Base-by-base conservation (phyloP, 2,329 filamentous ascomycete genomes). In the Fusarium kyushuense region DNA sequence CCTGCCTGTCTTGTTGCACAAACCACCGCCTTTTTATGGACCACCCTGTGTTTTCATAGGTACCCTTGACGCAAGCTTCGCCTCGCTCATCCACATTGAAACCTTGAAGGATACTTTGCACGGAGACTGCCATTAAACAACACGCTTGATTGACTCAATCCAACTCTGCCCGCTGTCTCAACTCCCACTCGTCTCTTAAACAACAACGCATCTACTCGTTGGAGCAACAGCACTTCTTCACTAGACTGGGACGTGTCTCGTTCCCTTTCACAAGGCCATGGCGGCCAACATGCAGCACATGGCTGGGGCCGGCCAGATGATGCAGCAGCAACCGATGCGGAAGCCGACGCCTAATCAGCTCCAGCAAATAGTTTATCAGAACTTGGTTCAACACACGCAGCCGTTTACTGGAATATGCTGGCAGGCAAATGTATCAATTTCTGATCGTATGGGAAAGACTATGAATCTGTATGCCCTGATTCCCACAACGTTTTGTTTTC, bases 221-320 rank as follows among this genome's bases (percentile, higher is more conserved):
- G 23, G 45, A 70, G 41, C 54, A 35, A 57, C 49, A 25, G 29
- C 48, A 55, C 42, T 45, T 56, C 16, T 47, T 59, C 32, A 16
- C 41, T 54, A 67, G 53, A 60, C 53, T 70, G 72, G 73, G 61
- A 65, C 58, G 65, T 61, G 71, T 58, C 42, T 63, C 54, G 29
- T 63, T 54, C 60, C 59, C 42, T 58, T 52, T 43, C 58, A 58
- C 65, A 83, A 83, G 81, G 84, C 83, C 78, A 88, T 89, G 86
- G 86, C 86, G 80, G 85, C 83, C 75, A 87, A 87, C 71, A 84
- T 88, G 79, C 83, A 84, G 76, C 85, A 86, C 73, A 87, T 88
- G 84, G 81, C 79, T 75, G 79, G 78, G 63, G 79, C 78, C 68
- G 81, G 79, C 76, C 79, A 80, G 60, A 82, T 84, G 77, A 79